Evolutionary conservation across 73 alveolate species (phyloP).

Genomic region (Blepharisma stoltei): DNA sequence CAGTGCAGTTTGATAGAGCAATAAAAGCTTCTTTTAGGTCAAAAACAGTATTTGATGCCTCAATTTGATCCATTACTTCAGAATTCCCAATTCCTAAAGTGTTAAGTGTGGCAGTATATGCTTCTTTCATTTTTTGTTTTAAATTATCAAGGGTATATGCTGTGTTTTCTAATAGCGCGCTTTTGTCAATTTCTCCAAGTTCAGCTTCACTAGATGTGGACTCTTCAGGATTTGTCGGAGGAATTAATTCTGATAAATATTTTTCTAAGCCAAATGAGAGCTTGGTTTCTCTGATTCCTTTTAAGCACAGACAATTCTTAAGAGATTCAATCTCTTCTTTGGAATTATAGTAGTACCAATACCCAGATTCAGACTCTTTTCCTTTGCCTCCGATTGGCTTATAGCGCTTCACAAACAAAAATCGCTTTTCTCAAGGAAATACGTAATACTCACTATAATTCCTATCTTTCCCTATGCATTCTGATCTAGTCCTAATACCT

Average conservation of each 20-base stretch:
- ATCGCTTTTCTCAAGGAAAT: constrained; percentile 8
- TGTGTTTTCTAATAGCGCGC: too few species aligned
- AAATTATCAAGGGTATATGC: too few species aligned
- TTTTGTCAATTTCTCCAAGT: too few species aligned
- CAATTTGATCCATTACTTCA: too few species aligned
- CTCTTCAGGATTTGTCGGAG: too few species aligned
- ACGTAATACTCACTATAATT: background rate
- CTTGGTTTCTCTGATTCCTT: background rate
- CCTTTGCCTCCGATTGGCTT: background rate
- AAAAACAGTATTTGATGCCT: background rate
- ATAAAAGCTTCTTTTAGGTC: background rate
- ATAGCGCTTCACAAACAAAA: background rate
- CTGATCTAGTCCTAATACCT: background rate
- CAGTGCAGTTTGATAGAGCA: background rate
- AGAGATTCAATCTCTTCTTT: background rate
- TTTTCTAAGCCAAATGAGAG: background rate
- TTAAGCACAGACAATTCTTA: background rate
- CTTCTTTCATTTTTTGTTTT: too few species aligned
- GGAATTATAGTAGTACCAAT: background rate
- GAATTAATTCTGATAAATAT: background rate
- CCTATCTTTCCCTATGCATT: background rate
- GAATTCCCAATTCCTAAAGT: too few species aligned
- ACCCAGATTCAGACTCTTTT: background rate
- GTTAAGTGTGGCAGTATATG: too few species aligned
- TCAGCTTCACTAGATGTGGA: too few species aligned